Evolutionary conservation across 352 stramenopile species (phyloP), one percentile per base, ranked within the genome.

Genomic region (Phytophthora multivora): DNA sequence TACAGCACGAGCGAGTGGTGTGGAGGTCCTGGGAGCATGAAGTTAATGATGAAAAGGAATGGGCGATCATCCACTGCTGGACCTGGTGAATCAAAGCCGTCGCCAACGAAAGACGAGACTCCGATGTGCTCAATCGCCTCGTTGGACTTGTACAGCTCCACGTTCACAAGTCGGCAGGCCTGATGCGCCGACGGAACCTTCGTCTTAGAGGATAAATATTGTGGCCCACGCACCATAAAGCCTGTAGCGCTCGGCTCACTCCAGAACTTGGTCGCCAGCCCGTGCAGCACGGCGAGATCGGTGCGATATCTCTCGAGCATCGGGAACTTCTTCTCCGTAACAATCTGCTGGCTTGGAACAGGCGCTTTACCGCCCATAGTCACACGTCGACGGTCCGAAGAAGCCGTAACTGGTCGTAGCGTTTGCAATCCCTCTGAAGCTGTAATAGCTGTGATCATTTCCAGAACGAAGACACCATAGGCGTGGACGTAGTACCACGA

Each of bases 31-130:
- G 85, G 85, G 0, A 95, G 67, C 75, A 91, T 85, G 31, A 95
- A 90, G 56, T 95, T 92, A 50, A 95, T 85, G 47, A 95, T 81
- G 25, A 92, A 86, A 54, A 91, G 51, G 16, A 88, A 86, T 4
- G 75, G 69, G 2, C 57, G 53, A 10, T 89, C 75, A 21, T 73
- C 69, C 30, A 35, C 40, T 40, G 26, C 12, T 19, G n/a, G 13
- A 12, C 59, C 42, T 8, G 48, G 46, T 13, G 43, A 36, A 36
- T 78, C 67, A 35, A 85, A 79, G 30, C 63, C 69, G 31, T 75
- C 59, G 5, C 62, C 71, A 10, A 79, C 75, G 45, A 93, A 88
- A 10, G 80, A 89, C n/a, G 84, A 83, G 23, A 91, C 58, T 4
- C 83, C 86, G 26, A 95, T 80, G 40, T 89, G 66, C 9, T 84